A percentile compares a stretch with the other conserved stretches of the same genome.
Conservation (phyloP, 2,329 filamentous ascomycete species). For the Biscogniauxia mediterranea region DNA sequence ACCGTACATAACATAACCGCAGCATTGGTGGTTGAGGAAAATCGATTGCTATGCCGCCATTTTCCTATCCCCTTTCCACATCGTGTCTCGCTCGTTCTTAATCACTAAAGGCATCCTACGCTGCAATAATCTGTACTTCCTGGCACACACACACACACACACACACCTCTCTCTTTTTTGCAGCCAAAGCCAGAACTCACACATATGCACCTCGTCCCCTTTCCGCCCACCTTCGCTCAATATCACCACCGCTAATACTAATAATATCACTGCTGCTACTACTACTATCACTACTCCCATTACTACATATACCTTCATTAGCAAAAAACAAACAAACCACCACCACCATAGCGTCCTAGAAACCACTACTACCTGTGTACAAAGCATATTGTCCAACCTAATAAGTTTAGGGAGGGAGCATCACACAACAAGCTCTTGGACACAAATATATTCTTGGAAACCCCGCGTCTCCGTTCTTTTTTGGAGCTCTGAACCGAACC, state of each 20-base stretch:
- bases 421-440: conserved; percentile 9
- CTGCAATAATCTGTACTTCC: neutral
- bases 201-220: conserved; percentile 15
- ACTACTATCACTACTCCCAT: too few species aligned
- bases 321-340: conserved; percentile 20
- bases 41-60: neutral
- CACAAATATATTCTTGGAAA: conserved; percentile 23
- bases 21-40: neutral
- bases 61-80: neutral
- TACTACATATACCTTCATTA: conserved; percentile 25
- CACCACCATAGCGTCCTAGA: conserved; percentile 10
- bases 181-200: conserved; percentile 3
- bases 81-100: neutral
- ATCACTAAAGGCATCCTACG: neutral
- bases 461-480: conserved; percentile 12
- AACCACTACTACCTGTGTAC: conserved; percentile 13
- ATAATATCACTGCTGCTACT: too few species aligned
- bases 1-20: conserved; percentile 5
- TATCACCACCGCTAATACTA: conserved; percentile 24
- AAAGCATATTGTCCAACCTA: conserved; percentile 13
- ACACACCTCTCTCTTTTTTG: neutral
- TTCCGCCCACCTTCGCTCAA: conserved; percentile 26
- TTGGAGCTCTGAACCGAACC: conserved; percentile 5
- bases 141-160: neutral
- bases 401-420: conserved; percentile 9